Conservation (phyloP, 2,329 filamentous ascomycete species). For the Monosporascus sp. region DNA sequence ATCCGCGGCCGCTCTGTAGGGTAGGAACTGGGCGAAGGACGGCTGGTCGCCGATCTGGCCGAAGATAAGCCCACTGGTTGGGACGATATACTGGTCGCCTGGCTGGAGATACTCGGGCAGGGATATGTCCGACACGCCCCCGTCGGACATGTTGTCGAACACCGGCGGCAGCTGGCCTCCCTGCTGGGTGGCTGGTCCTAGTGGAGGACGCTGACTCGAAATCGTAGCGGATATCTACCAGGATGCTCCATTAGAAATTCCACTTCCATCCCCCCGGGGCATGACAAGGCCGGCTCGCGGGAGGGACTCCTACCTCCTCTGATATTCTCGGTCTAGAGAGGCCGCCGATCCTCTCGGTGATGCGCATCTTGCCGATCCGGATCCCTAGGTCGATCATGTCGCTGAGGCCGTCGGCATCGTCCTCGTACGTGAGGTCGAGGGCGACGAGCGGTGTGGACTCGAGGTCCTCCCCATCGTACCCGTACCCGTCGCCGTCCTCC, state of each 20-base stretch:
- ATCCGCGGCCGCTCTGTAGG: constrained; percentile 51
- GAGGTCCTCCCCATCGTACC: constrained; percentile 54
- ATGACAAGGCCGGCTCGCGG: constrained; percentile 1
- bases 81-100: constrained; percentile 60
- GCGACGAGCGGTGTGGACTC: constrained; percentile 58
- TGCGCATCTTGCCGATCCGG: constrained; percentile 63
- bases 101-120: constrained; percentile 56
- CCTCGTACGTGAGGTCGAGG: constrained; percentile 64
- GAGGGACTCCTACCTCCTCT: constrained; percentile 52
- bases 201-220: constrained; percentile 15
- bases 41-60: constrained; percentile 42
- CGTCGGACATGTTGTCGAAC: constrained; percentile 18
- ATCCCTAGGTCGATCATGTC: constrained; percentile 69
- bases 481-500: constrained; percentile 53
- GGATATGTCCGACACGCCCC: constrained; percentile 17
- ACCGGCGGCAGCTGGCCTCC: constrained; percentile 14
- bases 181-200: constrained; percentile 11
- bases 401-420: constrained; percentile 48
- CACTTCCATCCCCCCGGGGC: neutral
- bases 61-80: constrained; percentile 63
- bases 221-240: constrained; percentile 31
- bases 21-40: constrained; percentile 55
- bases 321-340: constrained; percentile 64
- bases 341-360: constrained; percentile 70
- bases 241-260: constrained; percentile 2